phyloP scores from a whole-genome alignment of 148 eudicot species.

The Cornus florida region DNA sequence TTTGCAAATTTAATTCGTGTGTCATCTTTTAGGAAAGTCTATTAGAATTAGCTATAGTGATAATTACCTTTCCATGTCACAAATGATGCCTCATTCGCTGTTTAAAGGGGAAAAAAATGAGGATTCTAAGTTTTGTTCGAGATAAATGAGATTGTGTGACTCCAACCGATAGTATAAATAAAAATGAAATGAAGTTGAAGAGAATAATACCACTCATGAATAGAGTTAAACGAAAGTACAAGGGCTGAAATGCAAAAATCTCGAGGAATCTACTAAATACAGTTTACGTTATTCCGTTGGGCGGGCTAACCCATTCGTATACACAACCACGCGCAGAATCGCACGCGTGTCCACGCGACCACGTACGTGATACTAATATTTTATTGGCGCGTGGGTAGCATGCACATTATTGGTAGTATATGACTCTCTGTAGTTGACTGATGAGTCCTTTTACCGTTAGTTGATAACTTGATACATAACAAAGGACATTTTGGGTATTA shows the following conservation, averaged over 20 bases:
- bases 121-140: too few relatives aligned
- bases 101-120: too few relatives aligned
- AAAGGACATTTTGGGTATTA: background rate
- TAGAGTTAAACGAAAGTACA: background rate
- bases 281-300: background rate
- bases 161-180: too few relatives aligned
- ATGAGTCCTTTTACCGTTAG: background rate
- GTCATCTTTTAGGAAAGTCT: too few relatives aligned
- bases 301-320: background rate
- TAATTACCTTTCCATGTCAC: too few relatives aligned
- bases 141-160: too few relatives aligned
- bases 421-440: too few relatives aligned
- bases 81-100: too few relatives aligned
- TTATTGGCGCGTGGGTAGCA: background rate
- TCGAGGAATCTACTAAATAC: background rate
- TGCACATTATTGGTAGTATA: background rate
- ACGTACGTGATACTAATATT: background rate
- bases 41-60: too few relatives aligned
- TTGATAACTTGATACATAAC: too few relatives aligned
- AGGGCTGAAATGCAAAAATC: background rate
- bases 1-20: too few relatives aligned
- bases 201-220: background rate
- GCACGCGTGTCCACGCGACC: background rate
- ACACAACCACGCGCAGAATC: background rate
- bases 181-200: background rate